A percentile compares a stretch with the other conserved stretches of the same genome.
Conservation (phyloP, 768 basidiomycete genomes). For the Russula olivacea region DNA sequence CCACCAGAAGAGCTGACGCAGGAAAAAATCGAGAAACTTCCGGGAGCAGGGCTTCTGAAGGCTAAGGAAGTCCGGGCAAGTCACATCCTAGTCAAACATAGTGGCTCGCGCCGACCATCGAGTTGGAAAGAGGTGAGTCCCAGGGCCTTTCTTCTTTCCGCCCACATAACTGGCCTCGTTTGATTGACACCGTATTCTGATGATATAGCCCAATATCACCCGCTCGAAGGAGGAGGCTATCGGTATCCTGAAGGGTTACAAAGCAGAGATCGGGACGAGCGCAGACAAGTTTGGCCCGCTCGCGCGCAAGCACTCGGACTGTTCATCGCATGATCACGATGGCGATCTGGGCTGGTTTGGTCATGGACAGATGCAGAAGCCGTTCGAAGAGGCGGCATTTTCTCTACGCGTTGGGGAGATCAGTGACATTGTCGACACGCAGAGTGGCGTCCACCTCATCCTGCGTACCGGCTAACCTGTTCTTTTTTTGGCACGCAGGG, state of each 20-base stretch:
- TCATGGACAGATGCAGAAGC: slow-evolving; percentile 91
- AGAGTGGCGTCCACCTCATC: slow-evolving; percentile 93
- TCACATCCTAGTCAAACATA: slow-evolving; percentile 92
- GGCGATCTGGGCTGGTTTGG: slow-evolving; percentile 90
- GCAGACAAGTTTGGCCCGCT: slow-evolving; percentile 66
- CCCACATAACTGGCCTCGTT: not conserved
- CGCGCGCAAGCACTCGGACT: slow-evolving; percentile 77
- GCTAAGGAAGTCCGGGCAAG: slow-evolving; percentile 78
- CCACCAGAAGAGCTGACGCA: slow-evolving; percentile 54
- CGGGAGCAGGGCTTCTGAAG: slow-evolving; percentile 58
- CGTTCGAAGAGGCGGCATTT: slow-evolving; percentile 88
- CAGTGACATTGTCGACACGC: slow-evolving; percentile 78
- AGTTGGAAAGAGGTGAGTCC: slow-evolving; percentile 77
- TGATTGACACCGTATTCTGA: not conserved
- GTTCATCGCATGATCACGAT: slow-evolving; percentile 71
- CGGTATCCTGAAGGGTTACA: slow-evolving; percentile 60
- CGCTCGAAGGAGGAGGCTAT: slow-evolving; percentile 88
- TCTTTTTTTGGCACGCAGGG: not conserved
- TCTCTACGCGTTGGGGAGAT: slow-evolving; percentile 66
- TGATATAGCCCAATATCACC: slow-evolving; percentile 62
- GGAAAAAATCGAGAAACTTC: slow-evolving; percentile 55
- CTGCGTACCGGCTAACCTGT: slow-evolving; percentile 65
- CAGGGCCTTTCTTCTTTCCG: not conserved
- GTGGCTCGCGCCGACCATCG: slow-evolving; percentile 65
- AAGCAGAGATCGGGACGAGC: slow-evolving; percentile 49